phyloP scores from a whole-genome alignment of 352 stramenopile species.

The Phytophthora rubi region DNA sequence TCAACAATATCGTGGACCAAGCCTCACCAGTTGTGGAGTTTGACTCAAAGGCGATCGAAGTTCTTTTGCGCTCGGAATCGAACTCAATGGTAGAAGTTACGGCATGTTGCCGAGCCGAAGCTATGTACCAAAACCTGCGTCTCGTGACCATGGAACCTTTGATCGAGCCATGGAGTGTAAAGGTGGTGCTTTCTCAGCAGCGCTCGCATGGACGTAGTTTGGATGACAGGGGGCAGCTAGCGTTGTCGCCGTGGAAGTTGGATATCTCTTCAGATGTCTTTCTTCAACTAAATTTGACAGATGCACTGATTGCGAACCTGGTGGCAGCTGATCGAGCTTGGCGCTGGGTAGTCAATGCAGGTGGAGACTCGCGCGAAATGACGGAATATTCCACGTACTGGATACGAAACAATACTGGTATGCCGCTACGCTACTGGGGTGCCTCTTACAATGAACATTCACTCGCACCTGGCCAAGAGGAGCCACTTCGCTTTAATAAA shows the following conservation, averaged over 20 bases:
- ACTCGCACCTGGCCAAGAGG: slow-evolving; percentile 60
- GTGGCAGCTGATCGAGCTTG: slow-evolving; percentile 79
- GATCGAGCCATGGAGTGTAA: slow-evolving; percentile 80
- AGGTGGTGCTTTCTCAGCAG: slow-evolving; percentile 47
- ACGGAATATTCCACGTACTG: slow-evolving; percentile 87
- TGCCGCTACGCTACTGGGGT: slow-evolving; percentile 81
- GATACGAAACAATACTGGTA: slow-evolving; percentile 87
- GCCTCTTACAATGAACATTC: slow-evolving; percentile 58
- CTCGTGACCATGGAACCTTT: slow-evolving; percentile 83
- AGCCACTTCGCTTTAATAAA: slow-evolving; percentile 66
- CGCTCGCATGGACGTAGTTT: slow-evolving; percentile 15
- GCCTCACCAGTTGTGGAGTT: slow-evolving; percentile 79
- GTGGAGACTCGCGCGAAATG: slow-evolving; percentile 71
- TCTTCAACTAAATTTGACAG: slow-evolving; percentile 82
- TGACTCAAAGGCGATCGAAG: slow-evolving; percentile 48
- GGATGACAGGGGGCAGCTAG: slow-evolving; percentile 27
- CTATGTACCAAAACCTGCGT: slow-evolving; percentile 87
- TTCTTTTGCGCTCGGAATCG: slow-evolving; percentile 40
- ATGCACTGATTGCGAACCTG: slow-evolving; percentile 82
- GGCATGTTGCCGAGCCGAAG: slow-evolving; percentile 59
- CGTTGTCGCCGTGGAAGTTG: slow-evolving; percentile 54
- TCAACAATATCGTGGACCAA: slow-evolving; percentile 87
- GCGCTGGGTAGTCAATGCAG: slow-evolving; percentile 78
- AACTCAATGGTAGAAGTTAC: slow-evolving; percentile 44
- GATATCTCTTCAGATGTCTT: slow-evolving; percentile 66